These are phyloP conservation scores for Debaryomyces subglobosus DNA, from an alignment of 1,139 yeast genomes.

Conservation along the genomic window DNA sequence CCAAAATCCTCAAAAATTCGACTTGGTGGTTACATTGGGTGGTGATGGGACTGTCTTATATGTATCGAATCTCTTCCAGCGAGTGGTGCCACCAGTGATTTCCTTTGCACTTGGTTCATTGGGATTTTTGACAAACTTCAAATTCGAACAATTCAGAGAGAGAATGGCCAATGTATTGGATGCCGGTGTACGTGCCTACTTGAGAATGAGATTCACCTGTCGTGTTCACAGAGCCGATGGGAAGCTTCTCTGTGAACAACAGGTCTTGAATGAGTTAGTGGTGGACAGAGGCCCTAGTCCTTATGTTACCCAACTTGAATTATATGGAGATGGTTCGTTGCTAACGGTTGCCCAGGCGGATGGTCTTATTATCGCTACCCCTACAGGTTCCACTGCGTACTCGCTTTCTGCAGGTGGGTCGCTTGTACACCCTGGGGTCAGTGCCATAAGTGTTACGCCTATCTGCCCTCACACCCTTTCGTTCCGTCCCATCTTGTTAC, in stretches of 20 bases:
- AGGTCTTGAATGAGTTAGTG: slow-evolving; percentile 80
- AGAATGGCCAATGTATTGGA: slow-evolving; percentile 59
- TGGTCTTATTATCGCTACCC: slow-evolving; percentile 85
- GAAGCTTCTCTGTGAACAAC: slow-evolving; percentile 67
- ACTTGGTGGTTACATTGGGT: slow-evolving; percentile 77
- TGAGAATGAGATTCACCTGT: slow-evolving; percentile 83
- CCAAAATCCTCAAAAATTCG: slow-evolving; percentile 63
- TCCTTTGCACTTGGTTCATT: slow-evolving; percentile 80
- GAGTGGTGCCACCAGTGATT: slow-evolving; percentile 85
- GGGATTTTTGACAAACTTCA: slow-evolving; percentile 80
- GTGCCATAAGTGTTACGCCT: slow-evolving; percentile 88
- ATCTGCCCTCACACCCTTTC: slow-evolving; percentile 91
- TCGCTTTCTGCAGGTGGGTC: slow-evolving; percentile 91
- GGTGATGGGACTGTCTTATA: slow-evolving; percentile 91
- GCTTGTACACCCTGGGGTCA: slow-evolving; percentile 85
- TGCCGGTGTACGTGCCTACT: slow-evolving; percentile 73
- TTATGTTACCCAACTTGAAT: slow-evolving; percentile 78
- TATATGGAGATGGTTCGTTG: slow-evolving; percentile 79
- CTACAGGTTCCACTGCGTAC: slow-evolving; percentile 92
- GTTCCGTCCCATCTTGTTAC: slow-evolving; percentile 82
- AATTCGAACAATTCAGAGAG: slow-evolving; percentile 67
- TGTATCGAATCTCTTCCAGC: slow-evolving; percentile 77
- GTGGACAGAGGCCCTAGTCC: slow-evolving; percentile 91
- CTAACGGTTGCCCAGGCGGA: slow-evolving; percentile 90
- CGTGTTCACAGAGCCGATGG: slow-evolving; percentile 61